Conservation (phyloP, 352 stramenopile genomes). For the Peronospora farinosa region DNA sequence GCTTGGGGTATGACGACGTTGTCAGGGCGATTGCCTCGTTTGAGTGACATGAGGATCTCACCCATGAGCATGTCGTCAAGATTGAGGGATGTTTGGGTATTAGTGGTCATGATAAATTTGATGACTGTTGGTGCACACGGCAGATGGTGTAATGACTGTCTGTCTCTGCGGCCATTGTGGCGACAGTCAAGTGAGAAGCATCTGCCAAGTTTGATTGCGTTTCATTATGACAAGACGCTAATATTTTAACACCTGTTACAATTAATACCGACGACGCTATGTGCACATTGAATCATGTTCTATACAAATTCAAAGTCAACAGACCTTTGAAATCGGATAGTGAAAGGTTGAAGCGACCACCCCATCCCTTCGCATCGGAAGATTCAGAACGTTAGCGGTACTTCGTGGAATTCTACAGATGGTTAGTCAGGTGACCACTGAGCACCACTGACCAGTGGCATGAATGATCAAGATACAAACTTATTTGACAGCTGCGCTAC, state of each 20-base stretch:
- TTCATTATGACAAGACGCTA: slow-evolving; percentile 25
- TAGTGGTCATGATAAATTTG: not conserved
- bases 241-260: slow-evolving; percentile 27
- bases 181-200: slow-evolving; percentile 15
- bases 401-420: no score
- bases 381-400: no score
- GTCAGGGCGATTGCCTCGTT: slow-evolving; percentile 25
- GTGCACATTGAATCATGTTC: slow-evolving; percentile 8
- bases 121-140: slow-evolving; percentile 11
- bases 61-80: slow-evolving; percentile 65
- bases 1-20: slow-evolving; percentile 8
- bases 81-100: slow-evolving; percentile 24
- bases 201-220: slow-evolving; percentile 12
- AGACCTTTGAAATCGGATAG: slow-evolving; percentile 13
- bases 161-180: slow-evolving; percentile 9
- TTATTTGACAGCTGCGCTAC: no score
- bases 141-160: slow-evolving; percentile 25
- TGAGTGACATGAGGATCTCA: slow-evolving; percentile 77
- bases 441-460: no score
- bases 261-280: slow-evolving; percentile 1
- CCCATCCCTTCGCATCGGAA: no score
- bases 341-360: slow-evolving; percentile 16
- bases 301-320: slow-evolving; percentile 8
- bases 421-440: no score
- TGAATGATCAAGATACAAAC: no score